These are phyloP conservation scores for Paramecium caudatum DNA, from an alignment of 73 alveolate species.

Conservation along the genomic window DNA sequence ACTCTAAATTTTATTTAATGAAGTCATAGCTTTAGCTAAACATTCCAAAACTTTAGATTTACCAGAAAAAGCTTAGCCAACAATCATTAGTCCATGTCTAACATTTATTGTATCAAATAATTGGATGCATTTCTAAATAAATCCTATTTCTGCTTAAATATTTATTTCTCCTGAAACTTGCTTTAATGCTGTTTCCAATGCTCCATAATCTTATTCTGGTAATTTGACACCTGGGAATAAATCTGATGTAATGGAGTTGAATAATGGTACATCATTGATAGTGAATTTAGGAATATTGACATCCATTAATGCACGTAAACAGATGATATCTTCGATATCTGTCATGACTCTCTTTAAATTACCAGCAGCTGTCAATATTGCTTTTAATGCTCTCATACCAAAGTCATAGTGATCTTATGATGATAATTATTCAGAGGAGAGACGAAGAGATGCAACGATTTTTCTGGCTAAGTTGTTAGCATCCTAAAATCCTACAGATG, in stretches of 20 bases:
- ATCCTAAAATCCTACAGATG: constrained; percentile 97
- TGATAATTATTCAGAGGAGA: constrained; percentile 98
- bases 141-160: constrained; percentile 94
- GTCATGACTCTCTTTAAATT: constrained; percentile 93
- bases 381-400: constrained; percentile 99
- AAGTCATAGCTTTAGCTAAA: constrained; percentile 97
- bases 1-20: constrained; percentile 75
- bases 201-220: constrained; percentile 93
- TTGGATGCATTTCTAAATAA: constrained; percentile 98
- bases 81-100: constrained; percentile 97
- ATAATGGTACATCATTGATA: constrained; percentile 99
- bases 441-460: constrained; percentile 97
- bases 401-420: constrained; percentile 99
- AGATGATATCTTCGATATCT: constrained; percentile 94
- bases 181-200: constrained; percentile 72
- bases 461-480: constrained; percentile 98
- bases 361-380: constrained; percentile 99
- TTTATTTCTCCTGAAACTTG: constrained; percentile 78
- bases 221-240: constrained; percentile 99
- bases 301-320: constrained; percentile 95
- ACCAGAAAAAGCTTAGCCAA: constrained; percentile 94
- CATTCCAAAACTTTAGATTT: constrained; percentile 81
- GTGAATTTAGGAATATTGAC: constrained; percentile 99
- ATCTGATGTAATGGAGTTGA: constrained; percentile 99
- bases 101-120: constrained; percentile 98